Percentiles rank a stretch among this genome's conserved stretches.
phyloP scores from a whole-genome alignment of 2,329 filamentous ascomycete species.

The Fusarium coffeatum region DNA sequence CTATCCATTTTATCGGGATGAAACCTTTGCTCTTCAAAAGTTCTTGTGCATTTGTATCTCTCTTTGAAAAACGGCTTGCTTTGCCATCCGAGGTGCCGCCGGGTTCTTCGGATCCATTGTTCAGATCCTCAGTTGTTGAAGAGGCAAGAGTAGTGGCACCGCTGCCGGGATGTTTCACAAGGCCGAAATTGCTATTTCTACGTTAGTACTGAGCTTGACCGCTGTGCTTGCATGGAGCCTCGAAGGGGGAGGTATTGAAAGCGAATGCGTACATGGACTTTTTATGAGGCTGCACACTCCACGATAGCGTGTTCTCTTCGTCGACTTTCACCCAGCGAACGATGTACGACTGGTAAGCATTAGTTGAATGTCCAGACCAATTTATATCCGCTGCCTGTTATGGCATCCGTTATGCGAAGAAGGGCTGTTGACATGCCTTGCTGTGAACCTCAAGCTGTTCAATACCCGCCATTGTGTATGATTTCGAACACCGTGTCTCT shows the following conservation, averaged over 20 bases:
- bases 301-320: conserved; percentile 91
- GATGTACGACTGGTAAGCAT: conserved; percentile 85
- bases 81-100: conserved; percentile 59
- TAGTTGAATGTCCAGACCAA: conserved; percentile 31
- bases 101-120: conserved; percentile 61
- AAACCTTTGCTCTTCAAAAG: conserved; percentile 75
- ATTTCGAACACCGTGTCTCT: conserved; percentile 16
- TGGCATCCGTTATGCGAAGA: not conserved
- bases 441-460: conserved; percentile 97
- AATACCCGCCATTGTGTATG: conserved; percentile 82
- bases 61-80: conserved; percentile 62
- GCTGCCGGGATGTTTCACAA: conserved; percentile 94
- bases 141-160: conserved; percentile 63
- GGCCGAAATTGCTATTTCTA: conserved; percentile 81
- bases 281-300: conserved; percentile 97
- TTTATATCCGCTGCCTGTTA: not conserved
- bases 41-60: conserved; percentile 71
- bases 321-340: conserved; percentile 96
- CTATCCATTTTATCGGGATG: conserved; percentile 83
- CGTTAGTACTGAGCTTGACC: conserved; percentile 25
- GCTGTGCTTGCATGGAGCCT: not conserved
- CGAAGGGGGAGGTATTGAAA: not conserved
- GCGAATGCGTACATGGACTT: conserved; percentile 79
- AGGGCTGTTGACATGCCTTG: conserved; percentile 72
- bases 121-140: conserved; percentile 57